Evolutionary conservation across 805 yeast genomes (phyloP), one percentile per base, ranked within the genome.

Genomic region (Blastobotrys mokoenaii): DNA sequence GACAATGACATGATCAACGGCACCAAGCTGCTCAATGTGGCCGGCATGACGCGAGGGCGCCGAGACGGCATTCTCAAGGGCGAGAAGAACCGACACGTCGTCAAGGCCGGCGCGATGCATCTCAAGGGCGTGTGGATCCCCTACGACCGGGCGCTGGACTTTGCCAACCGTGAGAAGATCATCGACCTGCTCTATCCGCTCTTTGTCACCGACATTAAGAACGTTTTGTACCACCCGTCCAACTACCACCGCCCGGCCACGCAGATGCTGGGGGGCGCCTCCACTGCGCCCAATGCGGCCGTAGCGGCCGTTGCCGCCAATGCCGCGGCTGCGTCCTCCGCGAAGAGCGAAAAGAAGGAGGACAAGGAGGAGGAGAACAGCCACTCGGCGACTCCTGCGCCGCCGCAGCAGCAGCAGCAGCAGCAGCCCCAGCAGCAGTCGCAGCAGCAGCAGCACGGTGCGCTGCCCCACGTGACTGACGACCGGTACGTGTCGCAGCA

Each of bases 121-220:
- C 69, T 85, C 57, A 85, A 85, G 64, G 95, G 95, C 30, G 95
- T 85, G 37, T 85, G 95, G 95, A 84, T 85, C 48, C 94, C 95
- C 2, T 83, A 83, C 57, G 93, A 84, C 50, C 70, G 93, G 39
- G 95, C 95, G 1, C 68, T 77, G 33, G 82, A 84, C 25, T 80
- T 84, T 78, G 94, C 94, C 10, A 81, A 80, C 55, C 69, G 82
- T 45, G 94, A 85, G 58, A 81, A 83, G 29, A 82, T 82, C 47
- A 79, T 75, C n/a, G 87, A 80, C 53, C 58, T 72, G 22, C 68
- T 82, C 45, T 81, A 77, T 57, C 88, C 88, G 2, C 68, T 82
- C 38, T 80, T 82, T 61, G 90, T 84, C 31, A 73, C 84, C 47
- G 89, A 84, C 59, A 47, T 63, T 7, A 38, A 46, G 14, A 45